These are phyloP conservation scores for Leavenworthia alabamica DNA, from an alignment of 345 rosid genomes.

Conservation along the genomic window DNA sequence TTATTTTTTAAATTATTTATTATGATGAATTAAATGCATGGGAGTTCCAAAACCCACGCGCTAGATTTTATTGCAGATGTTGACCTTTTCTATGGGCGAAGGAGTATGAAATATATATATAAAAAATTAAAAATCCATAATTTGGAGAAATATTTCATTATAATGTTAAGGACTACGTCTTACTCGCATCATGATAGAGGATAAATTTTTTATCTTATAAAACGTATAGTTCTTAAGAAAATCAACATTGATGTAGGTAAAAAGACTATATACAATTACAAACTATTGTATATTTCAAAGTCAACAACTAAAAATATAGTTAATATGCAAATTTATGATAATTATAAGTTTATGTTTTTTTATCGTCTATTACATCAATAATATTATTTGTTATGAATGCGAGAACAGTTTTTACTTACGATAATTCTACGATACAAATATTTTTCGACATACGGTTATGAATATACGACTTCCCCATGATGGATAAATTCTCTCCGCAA, in stretches of 20 bases:
- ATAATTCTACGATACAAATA: no score
- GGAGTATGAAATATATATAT: not conserved
- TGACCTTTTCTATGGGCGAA: slow-evolving; percentile 17
- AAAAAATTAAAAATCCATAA: not conserved
- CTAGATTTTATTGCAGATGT: slow-evolving; percentile 25
- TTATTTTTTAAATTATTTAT: slow-evolving; percentile 4
- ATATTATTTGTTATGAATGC: no score
- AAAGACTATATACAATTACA: no score
- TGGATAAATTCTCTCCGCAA: no score
- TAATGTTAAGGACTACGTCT: not conserved
- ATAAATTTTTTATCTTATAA: not conserved
- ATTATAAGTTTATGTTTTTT: no score
- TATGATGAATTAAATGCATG: slow-evolving; percentile 23
- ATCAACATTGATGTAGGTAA: not conserved
- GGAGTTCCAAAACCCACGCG: slow-evolving; percentile 29
- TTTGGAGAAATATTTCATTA: not conserved
- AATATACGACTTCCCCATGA: no score
- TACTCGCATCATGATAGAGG: not conserved
- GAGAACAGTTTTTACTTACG: no score
- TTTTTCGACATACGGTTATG: no score
- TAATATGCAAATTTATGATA: no score
- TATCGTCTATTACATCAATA: no score
- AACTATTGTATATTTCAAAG: no score
- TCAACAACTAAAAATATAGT: no score
- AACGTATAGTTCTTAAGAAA: not conserved